Evolutionary conservation across 1,284 basidiomycete species (phyloP).

Genomic region (Sphaerobolus stellatus): DNA sequence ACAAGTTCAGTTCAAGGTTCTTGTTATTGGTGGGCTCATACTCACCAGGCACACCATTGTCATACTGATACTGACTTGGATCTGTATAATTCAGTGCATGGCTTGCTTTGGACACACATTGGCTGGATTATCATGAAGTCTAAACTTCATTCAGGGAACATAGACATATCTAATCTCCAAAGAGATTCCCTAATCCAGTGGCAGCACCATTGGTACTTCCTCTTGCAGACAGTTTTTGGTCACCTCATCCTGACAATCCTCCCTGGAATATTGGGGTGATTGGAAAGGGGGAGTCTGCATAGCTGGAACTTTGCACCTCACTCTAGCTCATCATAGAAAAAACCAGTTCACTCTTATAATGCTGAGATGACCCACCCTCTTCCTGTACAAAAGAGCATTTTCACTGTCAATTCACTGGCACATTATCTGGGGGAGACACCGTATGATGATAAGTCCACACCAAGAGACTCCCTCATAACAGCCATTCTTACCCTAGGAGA

Average conservation of each 20-base stretch:
- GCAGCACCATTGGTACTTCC: constrained; percentile 84
- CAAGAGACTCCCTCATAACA: constrained; percentile 82
- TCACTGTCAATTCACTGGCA: constrained; percentile 93
- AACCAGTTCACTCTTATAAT: constrained; percentile 7
- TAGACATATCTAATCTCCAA: constrained; percentile 83
- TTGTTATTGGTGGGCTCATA: constrained; percentile 92
- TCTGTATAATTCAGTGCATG: constrained; percentile 89
- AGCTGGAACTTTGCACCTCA: constrained; percentile 76
- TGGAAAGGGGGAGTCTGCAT: constrained; percentile 82
- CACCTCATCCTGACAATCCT: constrained; percentile 75
- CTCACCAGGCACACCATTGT: constrained; percentile 90
- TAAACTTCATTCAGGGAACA: constrained; percentile 81
- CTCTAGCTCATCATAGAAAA: constrained; percentile 90
- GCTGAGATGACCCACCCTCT: neutral
- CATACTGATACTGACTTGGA: constrained; percentile 96
- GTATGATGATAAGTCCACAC: constrained; percentile 95
- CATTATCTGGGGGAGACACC: constrained; percentile 92
- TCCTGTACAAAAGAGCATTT: constrained; percentile 64
- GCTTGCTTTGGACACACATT: constrained; percentile 77
- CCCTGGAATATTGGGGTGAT: constrained; percentile 86
- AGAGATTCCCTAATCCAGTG: constrained; percentile 77
- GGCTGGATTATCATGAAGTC: constrained; percentile 95
- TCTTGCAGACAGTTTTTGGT: constrained; percentile 70
- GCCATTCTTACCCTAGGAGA: constrained; percentile 88
- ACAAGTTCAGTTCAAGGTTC: constrained; percentile 88